Evolutionary conservation across 768 basidiomycete genomes (phyloP).

Genomic region (Boletus rubescentipes): DNA sequence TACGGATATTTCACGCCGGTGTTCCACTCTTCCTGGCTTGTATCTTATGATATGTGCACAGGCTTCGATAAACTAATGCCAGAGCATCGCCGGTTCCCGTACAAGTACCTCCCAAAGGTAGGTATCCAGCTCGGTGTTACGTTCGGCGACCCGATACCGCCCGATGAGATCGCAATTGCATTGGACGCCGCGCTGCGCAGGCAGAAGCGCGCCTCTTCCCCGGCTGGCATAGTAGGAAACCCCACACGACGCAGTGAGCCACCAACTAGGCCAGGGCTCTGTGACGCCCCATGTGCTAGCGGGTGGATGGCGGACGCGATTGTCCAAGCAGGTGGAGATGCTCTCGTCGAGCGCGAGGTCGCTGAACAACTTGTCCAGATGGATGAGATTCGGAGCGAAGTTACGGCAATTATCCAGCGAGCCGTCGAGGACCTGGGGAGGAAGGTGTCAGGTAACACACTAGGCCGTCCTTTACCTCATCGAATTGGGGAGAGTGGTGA

Average conservation of each 20-base stretch:
- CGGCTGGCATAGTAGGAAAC: not conserved
- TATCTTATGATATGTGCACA: constrained; percentile 21
- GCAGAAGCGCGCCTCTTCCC: not conserved
- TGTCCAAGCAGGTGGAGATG: constrained; percentile 2
- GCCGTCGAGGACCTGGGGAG: constrained; percentile 55
- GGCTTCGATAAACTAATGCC: constrained; percentile 91
- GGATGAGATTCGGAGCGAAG: constrained; percentile 45
- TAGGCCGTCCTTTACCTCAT: constrained; percentile 15
- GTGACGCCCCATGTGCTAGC: not conserved
- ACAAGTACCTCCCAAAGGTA: constrained; percentile 65
- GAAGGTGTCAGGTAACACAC: constrained; percentile 43
- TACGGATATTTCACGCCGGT: constrained; percentile 19
- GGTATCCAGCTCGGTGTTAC: constrained; percentile 69
- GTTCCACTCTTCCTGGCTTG: not conserved
- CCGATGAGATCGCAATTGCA: constrained; percentile 34
- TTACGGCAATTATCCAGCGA: constrained; percentile 53
- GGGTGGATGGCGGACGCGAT: constrained; percentile 17
- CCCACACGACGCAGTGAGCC: not conserved
- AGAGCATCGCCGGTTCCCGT: constrained; percentile 74
- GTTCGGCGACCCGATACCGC: constrained; percentile 72
- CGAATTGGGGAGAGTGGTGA: not conserved
- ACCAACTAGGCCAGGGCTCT: not conserved
- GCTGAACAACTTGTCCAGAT: constrained; percentile 27
- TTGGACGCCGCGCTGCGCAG: constrained; percentile 9
- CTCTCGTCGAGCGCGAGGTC: constrained; percentile 5